These are phyloP conservation scores for Phytopythium oedochilum DNA, from an alignment of 352 stramenopile species.

Conservation along the genomic window DNA sequence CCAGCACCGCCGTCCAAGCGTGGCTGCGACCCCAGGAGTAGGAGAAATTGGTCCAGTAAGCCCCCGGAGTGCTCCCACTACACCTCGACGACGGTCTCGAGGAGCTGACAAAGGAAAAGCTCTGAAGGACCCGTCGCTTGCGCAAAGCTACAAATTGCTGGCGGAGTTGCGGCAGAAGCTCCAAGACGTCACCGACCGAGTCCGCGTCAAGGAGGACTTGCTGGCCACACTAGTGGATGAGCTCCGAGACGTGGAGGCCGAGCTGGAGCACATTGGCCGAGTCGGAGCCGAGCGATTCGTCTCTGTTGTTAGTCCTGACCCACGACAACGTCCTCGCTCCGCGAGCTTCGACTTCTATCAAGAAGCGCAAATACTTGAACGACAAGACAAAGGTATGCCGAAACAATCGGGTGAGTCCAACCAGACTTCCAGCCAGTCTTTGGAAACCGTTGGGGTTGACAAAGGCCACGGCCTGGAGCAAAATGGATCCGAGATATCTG, in stretches of 20 bases:
- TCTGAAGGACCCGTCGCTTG: constrained; percentile 22
- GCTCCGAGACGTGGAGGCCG: constrained; percentile 54
- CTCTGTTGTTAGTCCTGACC: too few species aligned
- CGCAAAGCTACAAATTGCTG: constrained; percentile 31
- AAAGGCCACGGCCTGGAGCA: too few species aligned
- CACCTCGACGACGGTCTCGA: constrained; percentile 6
- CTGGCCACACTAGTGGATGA: constrained; percentile 47
- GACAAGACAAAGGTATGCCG: not conserved
- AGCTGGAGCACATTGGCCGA: constrained; percentile 46
- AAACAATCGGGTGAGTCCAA: not conserved
- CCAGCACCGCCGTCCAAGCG: not conserved
- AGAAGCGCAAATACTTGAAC: constrained; percentile 2
- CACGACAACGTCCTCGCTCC: constrained; percentile 9
- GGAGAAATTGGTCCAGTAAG: not conserved
- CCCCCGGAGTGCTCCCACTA: not conserved
- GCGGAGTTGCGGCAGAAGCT: constrained; percentile 39
- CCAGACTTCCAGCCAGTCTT: not conserved
- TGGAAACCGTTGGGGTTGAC: too few species aligned
- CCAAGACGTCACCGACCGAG: constrained; percentile 41
- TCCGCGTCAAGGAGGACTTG: constrained; percentile 43
- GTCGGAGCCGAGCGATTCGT: not conserved
- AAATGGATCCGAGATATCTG: not conserved
- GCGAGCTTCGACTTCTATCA: constrained; percentile 24
- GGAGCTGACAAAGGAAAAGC: not conserved
- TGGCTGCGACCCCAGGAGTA: not conserved